Evolutionary conservation across 1,139 yeast genomes (phyloP).

Genomic region (Sugiyamaella neomexicana): DNA sequence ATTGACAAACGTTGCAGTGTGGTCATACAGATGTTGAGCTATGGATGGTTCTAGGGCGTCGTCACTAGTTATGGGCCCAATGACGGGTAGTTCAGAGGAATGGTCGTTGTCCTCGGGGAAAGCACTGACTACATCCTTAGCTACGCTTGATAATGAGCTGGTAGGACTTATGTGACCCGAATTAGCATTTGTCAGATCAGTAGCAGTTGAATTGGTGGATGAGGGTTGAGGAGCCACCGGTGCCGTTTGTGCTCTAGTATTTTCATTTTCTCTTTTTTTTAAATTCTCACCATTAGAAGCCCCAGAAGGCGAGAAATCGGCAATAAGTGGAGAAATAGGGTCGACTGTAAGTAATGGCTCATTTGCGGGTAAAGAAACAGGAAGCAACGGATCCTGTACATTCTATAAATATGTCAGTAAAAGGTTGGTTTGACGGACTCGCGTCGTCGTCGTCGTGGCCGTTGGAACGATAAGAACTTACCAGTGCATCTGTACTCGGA

Average conservation of each 20-base stretch:
- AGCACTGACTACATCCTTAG: neutral
- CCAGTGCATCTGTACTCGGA: neutral
- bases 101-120: neutral
- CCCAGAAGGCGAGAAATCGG: constrained; percentile 1
- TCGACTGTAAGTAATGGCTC: neutral
- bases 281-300: neutral
- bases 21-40: constrained; percentile 33
- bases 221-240: neutral
- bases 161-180: neutral
- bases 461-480: no score
- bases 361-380: neutral
- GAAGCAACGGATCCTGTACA: neutral
- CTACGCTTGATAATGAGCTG: constrained; percentile 12
- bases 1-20: constrained; percentile 27
- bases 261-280: no score
- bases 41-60: neutral
- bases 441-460: no score
- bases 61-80: neutral
- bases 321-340: constrained; percentile 11
- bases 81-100: neutral
- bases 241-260: no score
- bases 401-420: neutral
- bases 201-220: constrained; percentile 14
- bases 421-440: no score
- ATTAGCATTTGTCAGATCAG: constrained; percentile 5